A percentile compares a stretch with the other conserved stretches of the same genome.
Conservation (phyloP, 1,284 basidiomycete genomes). For the Malassezia equina region DNA sequence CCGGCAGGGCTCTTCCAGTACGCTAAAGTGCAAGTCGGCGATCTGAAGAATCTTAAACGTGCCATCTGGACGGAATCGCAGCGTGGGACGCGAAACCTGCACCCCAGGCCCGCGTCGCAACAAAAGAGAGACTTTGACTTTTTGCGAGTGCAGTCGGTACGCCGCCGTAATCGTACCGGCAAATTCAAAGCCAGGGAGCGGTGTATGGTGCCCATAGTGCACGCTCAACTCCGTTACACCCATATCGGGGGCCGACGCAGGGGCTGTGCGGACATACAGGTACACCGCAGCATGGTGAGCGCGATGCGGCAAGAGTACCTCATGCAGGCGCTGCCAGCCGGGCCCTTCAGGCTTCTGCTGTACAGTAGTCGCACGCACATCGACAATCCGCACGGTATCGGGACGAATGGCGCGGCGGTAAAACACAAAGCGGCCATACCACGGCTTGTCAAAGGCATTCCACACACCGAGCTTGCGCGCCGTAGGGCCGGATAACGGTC, state of each 20-base stretch:
- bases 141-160: constrained; percentile 17
- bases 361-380: constrained; percentile 22
- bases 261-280: not conserved
- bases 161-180: constrained; percentile 21
- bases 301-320: constrained; percentile 17
- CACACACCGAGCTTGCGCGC: constrained; percentile 30
- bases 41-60: constrained; percentile 43
- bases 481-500: constrained; percentile 62
- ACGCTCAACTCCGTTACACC: constrained; percentile 39
- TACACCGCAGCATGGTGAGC: constrained; percentile 1
- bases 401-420: constrained; percentile 25
- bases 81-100: constrained; percentile 15
- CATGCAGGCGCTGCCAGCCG: constrained; percentile 26
- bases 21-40: constrained; percentile 40
- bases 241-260: not conserved
- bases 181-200: constrained; percentile 31
- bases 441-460: not conserved
- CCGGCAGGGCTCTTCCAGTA: constrained; percentile 31
- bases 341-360: constrained; percentile 15
- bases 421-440: constrained; percentile 30
- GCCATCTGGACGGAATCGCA: constrained; percentile 27
- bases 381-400: constrained; percentile 28
- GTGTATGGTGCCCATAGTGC: constrained; percentile 32
- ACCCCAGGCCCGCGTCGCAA: constrained; percentile 22
- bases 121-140: constrained; percentile 16